phyloP scores from a whole-genome alignment of 75 land plant species.

The Cryptomeria japonica region DNA sequence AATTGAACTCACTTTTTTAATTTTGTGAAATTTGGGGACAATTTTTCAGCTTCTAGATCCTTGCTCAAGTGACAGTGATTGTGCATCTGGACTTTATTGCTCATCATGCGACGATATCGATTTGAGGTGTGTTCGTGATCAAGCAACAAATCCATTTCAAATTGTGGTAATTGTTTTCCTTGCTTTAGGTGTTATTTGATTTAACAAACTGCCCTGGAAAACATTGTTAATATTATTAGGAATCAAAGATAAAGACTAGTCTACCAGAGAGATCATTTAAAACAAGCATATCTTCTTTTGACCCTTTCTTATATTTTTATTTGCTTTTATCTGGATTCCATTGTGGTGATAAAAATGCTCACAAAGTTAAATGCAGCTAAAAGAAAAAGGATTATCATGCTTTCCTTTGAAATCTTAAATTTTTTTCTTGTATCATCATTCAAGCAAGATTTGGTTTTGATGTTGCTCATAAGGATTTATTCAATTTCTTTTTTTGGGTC shows the following conservation, averaged over 20 bases:
- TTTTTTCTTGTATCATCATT: neutral
- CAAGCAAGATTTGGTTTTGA: neutral
- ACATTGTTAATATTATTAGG: neutral
- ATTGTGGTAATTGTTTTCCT: neutral
- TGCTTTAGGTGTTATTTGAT: neutral
- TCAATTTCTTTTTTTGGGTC: neutral
- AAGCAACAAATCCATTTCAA: neutral
- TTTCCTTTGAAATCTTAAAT: neutral
- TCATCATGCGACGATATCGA: conserved; percentile 21
- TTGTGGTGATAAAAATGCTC: neutral
- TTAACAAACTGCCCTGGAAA: neutral
- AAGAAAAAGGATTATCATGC: neutral
- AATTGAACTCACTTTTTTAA: neutral
- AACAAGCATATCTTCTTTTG: neutral
- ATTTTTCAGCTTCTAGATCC: conserved; percentile 44
- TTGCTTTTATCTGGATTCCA: neutral
- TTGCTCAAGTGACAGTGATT: conserved; percentile 53
- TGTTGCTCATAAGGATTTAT: neutral
- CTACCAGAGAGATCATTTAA: neutral
- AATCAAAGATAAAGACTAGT: neutral
- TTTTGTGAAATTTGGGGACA: neutral
- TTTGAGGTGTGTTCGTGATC: neutral
- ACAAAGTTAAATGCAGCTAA: neutral
- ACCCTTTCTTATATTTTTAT: neutral
- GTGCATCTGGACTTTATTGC: conserved; percentile 58